phyloP scores from a whole-genome alignment of 495 filamentous ascomycete genomes.

The Beverwykella pulmonaria region DNA sequence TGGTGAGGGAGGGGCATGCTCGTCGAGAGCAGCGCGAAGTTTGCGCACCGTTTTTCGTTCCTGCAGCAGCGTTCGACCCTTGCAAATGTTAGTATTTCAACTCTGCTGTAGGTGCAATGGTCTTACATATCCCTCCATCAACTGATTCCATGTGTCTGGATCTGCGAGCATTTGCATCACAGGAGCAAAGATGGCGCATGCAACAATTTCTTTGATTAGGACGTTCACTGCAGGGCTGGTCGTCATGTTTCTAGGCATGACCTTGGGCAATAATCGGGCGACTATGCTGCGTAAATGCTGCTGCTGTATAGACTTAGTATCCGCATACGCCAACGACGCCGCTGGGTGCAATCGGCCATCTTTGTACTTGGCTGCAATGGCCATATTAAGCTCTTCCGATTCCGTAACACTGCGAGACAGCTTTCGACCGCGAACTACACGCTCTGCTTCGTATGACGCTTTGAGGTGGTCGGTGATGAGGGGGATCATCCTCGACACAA shows the following conservation, averaged over 20 bases:
- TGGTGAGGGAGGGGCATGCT: constrained; percentile 85
- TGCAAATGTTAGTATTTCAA: constrained; percentile 19
- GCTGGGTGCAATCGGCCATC: constrained; percentile 90
- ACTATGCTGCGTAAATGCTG: constrained; percentile 78
- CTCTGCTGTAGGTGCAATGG: not conserved
- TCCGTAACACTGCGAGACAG: constrained; percentile 89
- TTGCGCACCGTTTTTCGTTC: constrained; percentile 95
- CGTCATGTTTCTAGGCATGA: constrained; percentile 73
- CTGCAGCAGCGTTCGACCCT: constrained; percentile 83
- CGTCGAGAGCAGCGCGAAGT: constrained; percentile 87
- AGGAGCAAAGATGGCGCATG: constrained; percentile 74
- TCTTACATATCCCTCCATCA: constrained; percentile 79
- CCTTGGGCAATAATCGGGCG: constrained; percentile 67
- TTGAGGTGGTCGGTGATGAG: constrained; percentile 88
- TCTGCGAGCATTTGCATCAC: constrained; percentile 74
- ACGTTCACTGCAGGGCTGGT: constrained; percentile 78
- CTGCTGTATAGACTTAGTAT: constrained; percentile 80
- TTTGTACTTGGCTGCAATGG: constrained; percentile 88
- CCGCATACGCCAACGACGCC: constrained; percentile 76
- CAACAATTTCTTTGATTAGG: constrained; percentile 80
- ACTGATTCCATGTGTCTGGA: constrained; percentile 95
- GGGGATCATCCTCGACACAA: constrained; percentile 80
- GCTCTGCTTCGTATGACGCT: constrained; percentile 89
- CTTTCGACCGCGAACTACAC: constrained; percentile 80
- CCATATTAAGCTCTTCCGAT: constrained; percentile 90